Conservation (phyloP, 1,284 basidiomycete species). For the Tilletia walkeri region DNA sequence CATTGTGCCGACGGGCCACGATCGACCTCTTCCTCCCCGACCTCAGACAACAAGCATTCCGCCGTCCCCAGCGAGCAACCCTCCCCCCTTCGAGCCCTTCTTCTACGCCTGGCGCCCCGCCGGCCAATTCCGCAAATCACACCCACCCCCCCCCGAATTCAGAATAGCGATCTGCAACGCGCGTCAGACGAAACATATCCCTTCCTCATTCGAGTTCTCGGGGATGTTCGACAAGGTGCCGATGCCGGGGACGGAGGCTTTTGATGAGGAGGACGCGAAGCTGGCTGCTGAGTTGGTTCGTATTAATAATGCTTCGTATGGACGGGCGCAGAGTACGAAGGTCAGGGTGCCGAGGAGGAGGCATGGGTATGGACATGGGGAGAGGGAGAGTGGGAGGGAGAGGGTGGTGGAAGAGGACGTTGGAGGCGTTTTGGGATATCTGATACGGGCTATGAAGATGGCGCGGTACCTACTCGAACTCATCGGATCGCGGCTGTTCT, state of each 20-base stretch:
- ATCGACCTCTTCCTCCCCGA: conserved; percentile 57
- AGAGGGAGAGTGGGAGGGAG: not conserved
- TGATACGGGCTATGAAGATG: conserved; percentile 14
- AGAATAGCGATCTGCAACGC: conserved; percentile 68
- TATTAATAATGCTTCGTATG: conserved; percentile 15
- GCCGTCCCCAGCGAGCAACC: not conserved
- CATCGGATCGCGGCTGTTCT: not conserved
- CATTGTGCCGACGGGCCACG: conserved; percentile 69
- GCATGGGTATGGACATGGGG: too few species aligned
- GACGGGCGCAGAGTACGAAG: conserved; percentile 6
- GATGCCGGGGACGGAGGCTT: conserved; percentile 28
- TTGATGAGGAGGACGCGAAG: not conserved
- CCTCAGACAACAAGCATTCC: conserved; percentile 30
- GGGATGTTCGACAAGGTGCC: conserved; percentile 43
- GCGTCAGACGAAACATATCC: not conserved
- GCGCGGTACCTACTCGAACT: conserved; percentile 19
- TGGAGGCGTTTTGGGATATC: not conserved
- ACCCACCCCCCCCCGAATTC: conserved; percentile 80
- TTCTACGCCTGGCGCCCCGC: conserved; percentile 89
- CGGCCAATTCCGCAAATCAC: conserved; percentile 76
- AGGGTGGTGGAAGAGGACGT: not conserved
- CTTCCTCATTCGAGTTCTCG: conserved; percentile 38
- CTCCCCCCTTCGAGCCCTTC: conserved; percentile 59
- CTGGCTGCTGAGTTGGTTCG: not conserved
- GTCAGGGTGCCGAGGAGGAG: too few species aligned